These are phyloP conservation scores for Debaryomyces tyrocola DNA, from an alignment of 805 yeast genomes.

Conservation along the genomic window DNA sequence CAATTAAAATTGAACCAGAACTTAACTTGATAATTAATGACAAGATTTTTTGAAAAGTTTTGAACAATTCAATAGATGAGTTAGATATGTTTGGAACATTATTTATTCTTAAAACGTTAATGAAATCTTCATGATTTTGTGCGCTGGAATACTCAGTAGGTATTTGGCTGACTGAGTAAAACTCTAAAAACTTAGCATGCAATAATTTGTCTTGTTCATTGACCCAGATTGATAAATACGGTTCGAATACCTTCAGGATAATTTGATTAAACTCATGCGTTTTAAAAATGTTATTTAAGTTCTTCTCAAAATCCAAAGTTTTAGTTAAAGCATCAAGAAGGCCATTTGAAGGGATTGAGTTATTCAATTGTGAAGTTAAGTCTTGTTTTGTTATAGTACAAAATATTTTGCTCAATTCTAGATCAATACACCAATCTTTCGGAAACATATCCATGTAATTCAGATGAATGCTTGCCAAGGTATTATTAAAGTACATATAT, in stretches of 20 bases:
- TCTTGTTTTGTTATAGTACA: constrained; percentile 71
- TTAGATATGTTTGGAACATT: constrained; percentile 69
- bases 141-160: constrained; percentile 35
- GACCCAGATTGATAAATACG: constrained; percentile 83
- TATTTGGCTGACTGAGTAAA: constrained; percentile 56
- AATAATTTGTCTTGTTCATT: constrained; percentile 73
- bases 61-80: constrained; percentile 85
- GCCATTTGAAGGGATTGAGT: constrained; percentile 55
- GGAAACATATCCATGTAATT: constrained; percentile 62
- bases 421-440: constrained; percentile 65
- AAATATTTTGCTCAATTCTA: constrained; percentile 59
- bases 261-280: constrained; percentile 43
- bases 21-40: constrained; percentile 54
- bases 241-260: constrained; percentile 74
- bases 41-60: constrained; percentile 69
- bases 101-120: constrained; percentile 42
- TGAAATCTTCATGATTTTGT: constrained; percentile 22
- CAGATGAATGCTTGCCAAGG: constrained; percentile 58
- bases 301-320: constrained; percentile 82
- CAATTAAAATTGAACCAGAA: constrained; percentile 47
- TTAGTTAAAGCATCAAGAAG: constrained; percentile 69
- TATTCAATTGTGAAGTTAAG: constrained; percentile 36
- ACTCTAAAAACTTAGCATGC: constrained; percentile 62
- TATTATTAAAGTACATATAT: constrained; percentile 75
- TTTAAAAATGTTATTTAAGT: constrained; percentile 61